A percentile compares a stretch with the other conserved stretches of the same genome.
Evolutionary conservation across 2,329 filamentous ascomycete genomes (phyloP).

Genomic region (Penicillium sp.): DNA sequence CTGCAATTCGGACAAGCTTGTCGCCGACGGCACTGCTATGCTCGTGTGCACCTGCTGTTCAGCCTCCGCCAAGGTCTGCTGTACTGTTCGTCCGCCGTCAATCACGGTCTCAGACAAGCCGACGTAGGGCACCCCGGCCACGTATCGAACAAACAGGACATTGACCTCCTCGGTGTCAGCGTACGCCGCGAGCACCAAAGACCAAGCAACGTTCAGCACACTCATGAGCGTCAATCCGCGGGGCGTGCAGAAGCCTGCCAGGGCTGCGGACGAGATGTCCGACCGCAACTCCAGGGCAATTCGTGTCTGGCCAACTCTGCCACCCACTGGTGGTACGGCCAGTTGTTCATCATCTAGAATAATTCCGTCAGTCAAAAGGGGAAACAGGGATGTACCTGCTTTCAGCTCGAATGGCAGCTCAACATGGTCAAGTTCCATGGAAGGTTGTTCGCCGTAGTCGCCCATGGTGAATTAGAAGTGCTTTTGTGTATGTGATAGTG

Average conservation of each 20-base stretch:
- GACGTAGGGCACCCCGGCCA: neutral
- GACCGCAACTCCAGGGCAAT: neutral
- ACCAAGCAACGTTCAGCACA: conserved; percentile 1
- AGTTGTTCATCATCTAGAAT: neutral
- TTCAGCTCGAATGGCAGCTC: neutral
- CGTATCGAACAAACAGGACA: neutral
- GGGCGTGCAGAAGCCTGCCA: neutral
- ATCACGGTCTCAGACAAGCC: neutral
- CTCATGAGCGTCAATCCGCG: neutral
- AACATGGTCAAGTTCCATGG: neutral
- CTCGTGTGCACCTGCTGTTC: neutral
- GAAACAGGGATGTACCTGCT: conserved; percentile 2
- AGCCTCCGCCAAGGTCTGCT: neutral
- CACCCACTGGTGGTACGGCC: neutral
- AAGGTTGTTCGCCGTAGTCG: neutral
- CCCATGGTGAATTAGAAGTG: neutral
- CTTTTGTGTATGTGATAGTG: neutral
- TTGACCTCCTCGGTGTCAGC: neutral
- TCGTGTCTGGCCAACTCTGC: neutral
- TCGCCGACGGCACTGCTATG: neutral
- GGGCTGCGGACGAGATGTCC: neutral
- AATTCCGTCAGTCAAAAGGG: conserved; percentile 1
- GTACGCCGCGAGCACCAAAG: neutral
- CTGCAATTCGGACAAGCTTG: neutral
- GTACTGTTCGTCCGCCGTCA: neutral